Conservation (phyloP, 495 filamentous ascomycete species). For the Apiosordaria backusii region DNA sequence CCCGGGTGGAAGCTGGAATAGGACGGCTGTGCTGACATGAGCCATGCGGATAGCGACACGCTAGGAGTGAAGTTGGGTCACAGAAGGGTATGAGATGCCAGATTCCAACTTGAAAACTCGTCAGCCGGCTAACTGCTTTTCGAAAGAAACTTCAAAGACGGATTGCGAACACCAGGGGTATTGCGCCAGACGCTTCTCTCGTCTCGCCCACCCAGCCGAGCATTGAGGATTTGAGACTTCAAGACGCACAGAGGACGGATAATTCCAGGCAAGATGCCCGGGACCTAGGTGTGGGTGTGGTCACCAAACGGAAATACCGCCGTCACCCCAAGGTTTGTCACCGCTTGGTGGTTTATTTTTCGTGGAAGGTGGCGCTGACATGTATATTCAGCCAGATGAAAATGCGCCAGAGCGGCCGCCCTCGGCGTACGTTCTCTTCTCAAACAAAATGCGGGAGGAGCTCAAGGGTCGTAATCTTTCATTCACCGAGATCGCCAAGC, state of each 20-base stretch:
- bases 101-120: too few relatives aligned
- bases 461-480: constrained; percentile 68
- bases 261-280: constrained; percentile 32
- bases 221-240: constrained; percentile 34
- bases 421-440: constrained; percentile 80
- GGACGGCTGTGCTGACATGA: constrained; percentile 16
- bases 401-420: constrained; percentile 73
- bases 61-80: constrained; percentile 74
- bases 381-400: constrained; percentile 57
- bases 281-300: constrained; percentile 27
- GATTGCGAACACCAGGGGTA: constrained; percentile 55
- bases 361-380: constrained; percentile 12
- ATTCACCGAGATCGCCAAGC: constrained; percentile 78
- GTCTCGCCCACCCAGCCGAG: constrained; percentile 37
- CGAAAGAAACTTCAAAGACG: constrained; percentile 50
- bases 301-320: constrained; percentile 68
- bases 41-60: constrained; percentile 47
- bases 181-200: constrained; percentile 48
- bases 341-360: neutral
- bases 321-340: constrained; percentile 67
- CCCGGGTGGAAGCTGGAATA: neutral
- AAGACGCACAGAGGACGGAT: constrained; percentile 33
- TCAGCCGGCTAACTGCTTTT: neutral
- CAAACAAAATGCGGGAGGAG: constrained; percentile 73
- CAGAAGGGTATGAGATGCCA: constrained; percentile 56